These are phyloP conservation scores for Hyphopichia fennica DNA, from an alignment of 1,139 yeast genomes.

Conservation along the genomic window DNA sequence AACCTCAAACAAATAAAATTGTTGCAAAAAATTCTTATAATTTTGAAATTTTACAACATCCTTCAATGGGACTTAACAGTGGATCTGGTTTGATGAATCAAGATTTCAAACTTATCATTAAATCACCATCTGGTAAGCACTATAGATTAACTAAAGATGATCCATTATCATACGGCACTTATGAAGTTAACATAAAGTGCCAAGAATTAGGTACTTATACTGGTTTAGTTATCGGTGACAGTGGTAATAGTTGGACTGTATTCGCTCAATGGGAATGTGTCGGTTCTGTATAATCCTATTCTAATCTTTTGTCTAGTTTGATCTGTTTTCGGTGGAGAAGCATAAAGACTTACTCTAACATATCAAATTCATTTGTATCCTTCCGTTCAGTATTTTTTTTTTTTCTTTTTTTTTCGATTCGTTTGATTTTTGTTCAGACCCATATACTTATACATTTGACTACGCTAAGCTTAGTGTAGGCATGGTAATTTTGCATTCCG, in stretches of 20 bases:
- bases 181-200: constrained; percentile 59
- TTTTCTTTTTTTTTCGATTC: too few relatives aligned
- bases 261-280: constrained; percentile 88
- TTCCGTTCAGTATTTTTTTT: too few relatives aligned
- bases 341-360: too few relatives aligned
- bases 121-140: constrained; percentile 82
- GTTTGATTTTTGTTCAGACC: too few relatives aligned
- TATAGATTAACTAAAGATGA: constrained; percentile 57
- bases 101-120: constrained; percentile 64
- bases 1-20: constrained; percentile 76
- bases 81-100: constrained; percentile 38
- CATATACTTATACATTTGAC: too few relatives aligned
- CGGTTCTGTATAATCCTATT: constrained; percentile 2
- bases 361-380: too few relatives aligned
- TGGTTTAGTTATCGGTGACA: constrained; percentile 77
- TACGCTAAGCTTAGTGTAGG: too few relatives aligned
- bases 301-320: too few relatives aligned
- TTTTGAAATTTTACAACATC: constrained; percentile 65
- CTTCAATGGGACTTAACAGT: constrained; percentile 52
- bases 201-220: constrained; percentile 80
- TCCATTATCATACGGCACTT: constrained; percentile 50
- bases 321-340: too few relatives aligned
- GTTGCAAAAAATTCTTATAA: constrained; percentile 57
- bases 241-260: constrained; percentile 82
- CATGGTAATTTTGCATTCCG: too few relatives aligned